Evolutionary conservation across 495 filamentous ascomycete genomes (phyloP).

Genomic region (Penicillium ucsense): DNA sequence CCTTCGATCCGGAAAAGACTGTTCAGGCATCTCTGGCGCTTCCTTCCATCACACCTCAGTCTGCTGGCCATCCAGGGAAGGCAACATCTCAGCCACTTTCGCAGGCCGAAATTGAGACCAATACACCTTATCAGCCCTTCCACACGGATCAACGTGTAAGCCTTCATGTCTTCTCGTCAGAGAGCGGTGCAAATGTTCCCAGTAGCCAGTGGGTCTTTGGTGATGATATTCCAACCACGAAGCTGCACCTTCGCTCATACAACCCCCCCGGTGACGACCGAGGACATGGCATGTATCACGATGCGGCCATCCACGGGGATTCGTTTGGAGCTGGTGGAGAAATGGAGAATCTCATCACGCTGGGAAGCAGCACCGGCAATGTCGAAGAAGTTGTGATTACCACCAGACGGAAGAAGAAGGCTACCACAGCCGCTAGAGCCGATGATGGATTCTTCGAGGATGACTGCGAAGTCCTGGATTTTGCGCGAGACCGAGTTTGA

Average conservation of each 20-base stretch:
- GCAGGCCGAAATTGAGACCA: slow-evolving; percentile 87
- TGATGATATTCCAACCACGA: slow-evolving; percentile 47
- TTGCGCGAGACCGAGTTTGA: slow-evolving; percentile 76
- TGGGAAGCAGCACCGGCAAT: slow-evolving; percentile 53
- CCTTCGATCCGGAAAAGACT: slow-evolving; percentile 19
- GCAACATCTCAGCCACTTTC: slow-evolving; percentile 49
- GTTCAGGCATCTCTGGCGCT: slow-evolving; percentile 25
- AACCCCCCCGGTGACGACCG: slow-evolving; percentile 40
- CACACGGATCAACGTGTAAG: slow-evolving; percentile 75
- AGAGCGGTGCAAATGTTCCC: slow-evolving; percentile 13
- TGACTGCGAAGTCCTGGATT: slow-evolving; percentile 87
- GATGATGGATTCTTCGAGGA: slow-evolving; percentile 91
- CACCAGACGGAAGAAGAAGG: slow-evolving; percentile 56
- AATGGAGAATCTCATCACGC: slow-evolving; percentile 44
- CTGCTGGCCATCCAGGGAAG: slow-evolving; percentile 15
- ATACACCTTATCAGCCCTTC: slow-evolving; percentile 82
- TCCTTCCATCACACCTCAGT: slow-evolving; percentile 25
- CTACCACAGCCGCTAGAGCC: slow-evolving; percentile 33
- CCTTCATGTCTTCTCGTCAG: slow-evolving; percentile 48
- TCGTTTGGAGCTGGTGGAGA: slow-evolving; percentile 26
- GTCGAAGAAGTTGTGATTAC: slow-evolving; percentile 73
- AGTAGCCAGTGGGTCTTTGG: slow-evolving; percentile 62
- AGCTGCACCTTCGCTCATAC: slow-evolving; percentile 49
- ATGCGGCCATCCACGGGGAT: slow-evolving; percentile 25
- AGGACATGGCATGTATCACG: slow-evolving; percentile 38